Base-by-base conservation (phyloP, 2,329 filamentous ascomycete species). In the Trichoderma arundinaceum region DNA sequence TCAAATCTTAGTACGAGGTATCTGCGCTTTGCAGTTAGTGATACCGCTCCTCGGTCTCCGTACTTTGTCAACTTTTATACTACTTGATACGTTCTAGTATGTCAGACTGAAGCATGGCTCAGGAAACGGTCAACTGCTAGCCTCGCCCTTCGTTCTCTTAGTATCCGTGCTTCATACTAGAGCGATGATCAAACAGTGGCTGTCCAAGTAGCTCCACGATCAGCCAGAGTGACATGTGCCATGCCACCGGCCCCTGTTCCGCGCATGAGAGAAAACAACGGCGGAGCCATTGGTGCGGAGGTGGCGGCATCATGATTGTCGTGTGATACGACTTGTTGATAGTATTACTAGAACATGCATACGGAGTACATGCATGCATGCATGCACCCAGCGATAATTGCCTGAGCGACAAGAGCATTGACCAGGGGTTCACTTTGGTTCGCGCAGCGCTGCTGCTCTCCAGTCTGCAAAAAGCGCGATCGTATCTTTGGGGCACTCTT, bases 111-210 rank as follows among this genome's bases (percentile, higher is more conserved):
- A 28, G 22, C 22, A 28, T 28, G 22, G 22, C 22, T 28, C 22
- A 28, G 4, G 2, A 4, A 4, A 3, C 22, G 22, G 22, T 28
- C 22, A 28, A 28, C 22, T 28, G 22, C 22, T 28, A 28, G 22
- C 22, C 22, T 28, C 22, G 22, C 4, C 22, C 4, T 28, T 28
- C 4, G 22, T 28, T 2, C 4, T 4, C 4, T 28, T 28, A 4
- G 46, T 12, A 28, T 38, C 22, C 38, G 59, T 62, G 59, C 59
- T 52, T 62, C n/a, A 44, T 62, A 48, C 59, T 62, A 62, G 19
- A 53, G 28, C 7, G 59, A 53, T 62, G 59, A 62, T 62, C 59
- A 62, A 62, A 62, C 48, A 33, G 10, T 44, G 39, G 59, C 38
- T 38, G 15, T 59, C 41, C 28, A 35, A 19, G 17, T 22, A 10